phyloP scores from a whole-genome alignment of 768 basidiomycete species.

The Mycena filopes region DNA sequence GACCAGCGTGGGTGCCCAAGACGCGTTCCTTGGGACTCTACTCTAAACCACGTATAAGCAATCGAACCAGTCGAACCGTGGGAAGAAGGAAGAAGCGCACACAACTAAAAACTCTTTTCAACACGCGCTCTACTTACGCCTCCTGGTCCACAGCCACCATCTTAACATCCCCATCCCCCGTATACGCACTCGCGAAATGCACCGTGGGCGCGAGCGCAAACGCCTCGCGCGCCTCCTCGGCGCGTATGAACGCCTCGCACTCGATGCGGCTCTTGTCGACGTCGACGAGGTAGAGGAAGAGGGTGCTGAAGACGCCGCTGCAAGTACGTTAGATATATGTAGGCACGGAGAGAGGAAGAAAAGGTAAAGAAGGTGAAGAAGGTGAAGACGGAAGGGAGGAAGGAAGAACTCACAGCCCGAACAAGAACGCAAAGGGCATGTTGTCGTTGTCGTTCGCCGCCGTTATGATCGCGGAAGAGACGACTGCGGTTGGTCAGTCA shows the following conservation, averaged over 20 bases:
- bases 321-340: neutral
- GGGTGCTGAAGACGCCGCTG: slow-evolving; percentile 63
- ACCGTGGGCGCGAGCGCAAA: slow-evolving; percentile 37
- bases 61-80: too few relatives aligned
- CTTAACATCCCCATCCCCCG: slow-evolving; percentile 32
- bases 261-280: slow-evolving; percentile 71
- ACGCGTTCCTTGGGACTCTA: too few relatives aligned
- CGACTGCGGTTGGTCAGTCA: slow-evolving; percentile 47
- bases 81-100: too few relatives aligned
- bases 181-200: slow-evolving; percentile 36
- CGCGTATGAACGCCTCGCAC: slow-evolving; percentile 69
- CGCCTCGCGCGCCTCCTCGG: slow-evolving; percentile 58
- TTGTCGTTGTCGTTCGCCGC: slow-evolving; percentile 75
- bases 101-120: too few relatives aligned
- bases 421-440: slow-evolving; percentile 81
- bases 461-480: slow-evolving; percentile 79
- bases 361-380: too few relatives aligned
- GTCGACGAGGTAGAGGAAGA: slow-evolving; percentile 73
- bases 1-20: too few relatives aligned
- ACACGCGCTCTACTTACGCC: too few relatives aligned
- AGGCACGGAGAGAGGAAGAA: too few relatives aligned
- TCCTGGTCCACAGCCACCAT: too few relatives aligned
- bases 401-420: slow-evolving; percentile 63
- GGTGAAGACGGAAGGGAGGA: too few relatives aligned
- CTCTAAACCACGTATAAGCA: too few relatives aligned